Base-by-base conservation (phyloP, 164 flowering plant genomes). In the Piper betle region DNA sequence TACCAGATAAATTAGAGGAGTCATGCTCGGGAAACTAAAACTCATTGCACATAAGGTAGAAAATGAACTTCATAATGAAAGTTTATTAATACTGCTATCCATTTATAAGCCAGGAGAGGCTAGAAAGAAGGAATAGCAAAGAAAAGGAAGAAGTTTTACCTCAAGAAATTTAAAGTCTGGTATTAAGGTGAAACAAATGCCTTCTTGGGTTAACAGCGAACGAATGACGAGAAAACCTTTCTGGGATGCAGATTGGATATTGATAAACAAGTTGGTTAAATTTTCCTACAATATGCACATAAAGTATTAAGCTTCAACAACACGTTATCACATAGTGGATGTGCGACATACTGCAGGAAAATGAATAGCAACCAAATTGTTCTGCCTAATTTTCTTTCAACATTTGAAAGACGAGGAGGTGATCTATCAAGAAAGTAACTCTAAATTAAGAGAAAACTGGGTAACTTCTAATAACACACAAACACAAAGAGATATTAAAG, bases 181-280 rank as follows among this genome's bases (percentile, higher is more conserved):
- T 76, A 89, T 39, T 66, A 93, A 59, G 2, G 91, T 89, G 71
- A 93, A 88, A 73, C 98, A 93, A 65, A 93, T 93, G 62, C 98
- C 98, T 75, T 93, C 98, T 73, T 93, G 98, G 59, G 98, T 93
- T 78, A 93, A 75, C 55, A 93, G 73, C 57, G 98, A 89, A 55
- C 98, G 96, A 63, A 93, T 93, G 57, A 93, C 98, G 96, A 65
- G 98, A 93, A 77, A 93, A 93, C 71, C 98, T 82, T 75, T 93
- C 98, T 1, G 98, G 98, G 19, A 93, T 93, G 57, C 97, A 91
- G 56, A 93, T 93, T 52, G 97, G 98, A 72, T 89, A 93, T 63
- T 89, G 83, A 75, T 93, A 93, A 60, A 93, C 98, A 67, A 93
- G 74, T 62, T 89, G 93, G 71, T 93, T 93, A 68, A 93, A 93